Evolutionary conservation across 2,329 filamentous ascomycete species (phyloP).

Genomic region (Xenosphaeropsis pyriputrescens): DNA sequence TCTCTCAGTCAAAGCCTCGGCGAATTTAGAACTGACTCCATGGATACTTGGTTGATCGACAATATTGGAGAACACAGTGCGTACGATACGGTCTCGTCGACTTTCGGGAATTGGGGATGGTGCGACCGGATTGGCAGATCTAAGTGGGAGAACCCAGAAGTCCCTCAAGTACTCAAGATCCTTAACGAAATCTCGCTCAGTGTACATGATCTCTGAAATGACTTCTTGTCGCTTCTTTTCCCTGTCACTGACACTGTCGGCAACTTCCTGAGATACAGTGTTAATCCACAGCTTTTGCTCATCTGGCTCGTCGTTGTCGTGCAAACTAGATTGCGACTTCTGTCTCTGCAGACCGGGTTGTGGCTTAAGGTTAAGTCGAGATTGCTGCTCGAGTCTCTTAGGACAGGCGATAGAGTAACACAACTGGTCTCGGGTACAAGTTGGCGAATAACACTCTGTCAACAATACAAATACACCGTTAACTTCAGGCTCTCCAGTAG

Average conservation of each 20-base stretch:
- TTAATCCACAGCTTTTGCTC: constrained; percentile 99
- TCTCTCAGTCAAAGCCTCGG: constrained; percentile 72
- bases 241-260: constrained; percentile 73
- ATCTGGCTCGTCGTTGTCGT: constrained; percentile 80
- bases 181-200: constrained; percentile 96
- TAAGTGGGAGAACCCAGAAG: constrained; percentile 93
- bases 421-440: constrained; percentile 84
- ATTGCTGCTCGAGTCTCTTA: constrained; percentile 84
- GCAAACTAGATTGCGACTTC: constrained; percentile 55
- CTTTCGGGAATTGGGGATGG: constrained; percentile 80
- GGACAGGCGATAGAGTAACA: constrained; percentile 98
- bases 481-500: constrained; percentile 57
- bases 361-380: constrained; percentile 82
- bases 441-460: constrained; percentile 96
- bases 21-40: constrained; percentile 77
- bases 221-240: constrained; percentile 98
- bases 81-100: constrained; percentile 78
- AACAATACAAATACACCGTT: constrained; percentile 94
- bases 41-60: constrained; percentile 73
- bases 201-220: constrained; percentile 97
- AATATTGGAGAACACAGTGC: constrained; percentile 91
- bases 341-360: constrained; percentile 63
- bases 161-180: constrained; percentile 94
- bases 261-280: constrained; percentile 87
- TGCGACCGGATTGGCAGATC: constrained; percentile 46